phyloP scores from a whole-genome alignment of 331 rosid genomes.

The Saraca asoca region DNA sequence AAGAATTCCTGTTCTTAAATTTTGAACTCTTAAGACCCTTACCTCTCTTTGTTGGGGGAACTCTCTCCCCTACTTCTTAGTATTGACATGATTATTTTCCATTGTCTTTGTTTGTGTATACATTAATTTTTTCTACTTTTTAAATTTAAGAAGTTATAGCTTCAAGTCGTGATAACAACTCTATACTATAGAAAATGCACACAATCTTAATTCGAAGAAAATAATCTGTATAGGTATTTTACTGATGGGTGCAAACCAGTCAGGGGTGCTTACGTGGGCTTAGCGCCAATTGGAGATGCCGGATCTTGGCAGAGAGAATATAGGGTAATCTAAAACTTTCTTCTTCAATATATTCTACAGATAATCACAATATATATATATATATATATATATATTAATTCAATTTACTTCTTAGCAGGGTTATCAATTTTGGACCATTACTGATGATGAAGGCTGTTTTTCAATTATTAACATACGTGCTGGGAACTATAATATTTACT shows the following conservation, averaged over 20 bases:
- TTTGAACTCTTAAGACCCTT: too few species aligned
- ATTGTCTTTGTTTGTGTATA: too few species aligned
- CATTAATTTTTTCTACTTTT: too few species aligned
- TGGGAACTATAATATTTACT: conserved; percentile 60
- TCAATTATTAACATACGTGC: conserved; percentile 42
- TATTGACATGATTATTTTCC: too few species aligned
- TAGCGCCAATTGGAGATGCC: conserved; percentile 56
- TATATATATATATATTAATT: not conserved
- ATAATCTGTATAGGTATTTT: conserved; percentile 40
- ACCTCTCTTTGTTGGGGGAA: too few species aligned
- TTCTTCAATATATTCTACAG: not conserved
- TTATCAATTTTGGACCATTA: conserved; percentile 71
- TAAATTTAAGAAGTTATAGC: too few species aligned
- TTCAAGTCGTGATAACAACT: too few species aligned
- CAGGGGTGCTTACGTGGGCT: conserved; percentile 57
- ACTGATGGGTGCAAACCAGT: conserved; percentile 42
- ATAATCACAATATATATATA: not conserved
- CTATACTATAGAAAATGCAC: too few species aligned
- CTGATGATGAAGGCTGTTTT: conserved; percentile 60
- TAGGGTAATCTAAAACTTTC: conserved; percentile 44
- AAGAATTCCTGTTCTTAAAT: too few species aligned
- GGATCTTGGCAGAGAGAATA: conserved; percentile 78
- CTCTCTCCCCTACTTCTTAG: too few species aligned
- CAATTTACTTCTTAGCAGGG: conserved; percentile 39
- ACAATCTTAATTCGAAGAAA: not conserved